A percentile compares a stretch with the other conserved stretches of the same genome.
Conservation (phyloP, 306 rosid species). For the Cicer yamashitae region DNA sequence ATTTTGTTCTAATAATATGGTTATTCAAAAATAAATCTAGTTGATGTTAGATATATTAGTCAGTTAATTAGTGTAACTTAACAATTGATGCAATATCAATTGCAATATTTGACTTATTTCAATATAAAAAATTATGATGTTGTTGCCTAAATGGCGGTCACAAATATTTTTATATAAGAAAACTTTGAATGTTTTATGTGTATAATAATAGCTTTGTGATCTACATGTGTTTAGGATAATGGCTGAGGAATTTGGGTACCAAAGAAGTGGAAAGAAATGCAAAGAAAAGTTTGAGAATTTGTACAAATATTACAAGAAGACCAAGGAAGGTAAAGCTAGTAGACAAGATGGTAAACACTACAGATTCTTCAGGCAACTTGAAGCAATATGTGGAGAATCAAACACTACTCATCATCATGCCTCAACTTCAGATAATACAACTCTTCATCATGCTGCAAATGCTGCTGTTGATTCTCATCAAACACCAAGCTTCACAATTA, state of each 20-base stretch:
- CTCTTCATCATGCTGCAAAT: constrained; percentile 7
- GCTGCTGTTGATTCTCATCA: constrained; percentile 39
- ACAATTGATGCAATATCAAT: not conserved
- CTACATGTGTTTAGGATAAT: constrained; percentile 57
- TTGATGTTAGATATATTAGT: too few relatives aligned
- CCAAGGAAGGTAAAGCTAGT: constrained; percentile 80
- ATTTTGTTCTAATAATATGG: too few relatives aligned
- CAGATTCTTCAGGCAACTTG: constrained; percentile 84
- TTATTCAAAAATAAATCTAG: too few relatives aligned
- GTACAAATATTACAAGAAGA: constrained; percentile 91
- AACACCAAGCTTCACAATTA: constrained; percentile 32
- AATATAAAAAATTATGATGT: too few relatives aligned
- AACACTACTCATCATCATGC: constrained; percentile 35
- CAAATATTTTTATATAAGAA: too few relatives aligned
- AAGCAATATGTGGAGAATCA: constrained; percentile 74
- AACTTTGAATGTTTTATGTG: not conserved
- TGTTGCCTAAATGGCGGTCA: too few relatives aligned
- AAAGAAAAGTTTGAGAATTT: constrained; percentile 87
- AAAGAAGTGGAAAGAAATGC: constrained; percentile 86
- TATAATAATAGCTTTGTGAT: constrained; percentile 27
- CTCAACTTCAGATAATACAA: constrained; percentile 40
- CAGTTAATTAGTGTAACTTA: too few relatives aligned
- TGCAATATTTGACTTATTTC: not conserved
- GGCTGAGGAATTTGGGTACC: constrained; percentile 80
- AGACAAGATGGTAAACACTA: constrained; percentile 85